A percentile compares a stretch with the other conserved stretches of the same genome.
These are phyloP conservation scores for Cucumis hystrix DNA, from an alignment of 306 rosid genomes.

Conservation along the genomic window DNA sequence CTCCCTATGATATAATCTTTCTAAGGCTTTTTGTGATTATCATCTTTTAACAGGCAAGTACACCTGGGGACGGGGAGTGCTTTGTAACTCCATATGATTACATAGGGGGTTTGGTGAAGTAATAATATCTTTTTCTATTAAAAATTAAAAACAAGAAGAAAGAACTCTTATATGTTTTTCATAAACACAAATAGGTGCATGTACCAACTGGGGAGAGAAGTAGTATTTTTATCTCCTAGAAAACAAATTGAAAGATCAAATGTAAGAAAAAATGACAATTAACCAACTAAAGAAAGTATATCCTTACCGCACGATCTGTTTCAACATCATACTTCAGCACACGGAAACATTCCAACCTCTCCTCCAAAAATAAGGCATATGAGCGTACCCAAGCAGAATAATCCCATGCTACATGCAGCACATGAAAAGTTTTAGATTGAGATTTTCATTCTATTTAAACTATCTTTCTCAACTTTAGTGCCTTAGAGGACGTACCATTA, in stretches of 20 bases:
- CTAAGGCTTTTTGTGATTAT: not conserved
- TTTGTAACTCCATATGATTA: not conserved
- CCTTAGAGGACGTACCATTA: constrained; percentile 42
- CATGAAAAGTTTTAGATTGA: constrained; percentile 9
- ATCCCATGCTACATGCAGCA: constrained; percentile 75
- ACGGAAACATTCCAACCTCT: constrained; percentile 93
- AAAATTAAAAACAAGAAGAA: not conserved
- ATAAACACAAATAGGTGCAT: not conserved
- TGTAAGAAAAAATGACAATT: not conserved
- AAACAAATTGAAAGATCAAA: not conserved
- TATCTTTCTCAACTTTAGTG: not conserved
- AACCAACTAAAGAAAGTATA: not conserved
- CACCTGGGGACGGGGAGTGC: not conserved
- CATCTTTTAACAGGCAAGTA: not conserved
- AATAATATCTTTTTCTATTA: not conserved
- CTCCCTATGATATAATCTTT: not conserved
- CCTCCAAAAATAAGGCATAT: constrained; percentile 97
- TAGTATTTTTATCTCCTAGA: not conserved
- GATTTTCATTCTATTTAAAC: not conserved
- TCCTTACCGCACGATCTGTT: constrained; percentile 81
- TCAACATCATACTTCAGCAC: constrained; percentile 86
- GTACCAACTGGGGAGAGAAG: not conserved
- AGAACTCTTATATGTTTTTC: not conserved
- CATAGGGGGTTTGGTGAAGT: not conserved
- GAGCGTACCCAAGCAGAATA: constrained; percentile 93